These are phyloP conservation scores for Penicillium sp. DNA, from an alignment of 2,329 filamentous ascomycete species.

Conservation along the genomic window DNA sequence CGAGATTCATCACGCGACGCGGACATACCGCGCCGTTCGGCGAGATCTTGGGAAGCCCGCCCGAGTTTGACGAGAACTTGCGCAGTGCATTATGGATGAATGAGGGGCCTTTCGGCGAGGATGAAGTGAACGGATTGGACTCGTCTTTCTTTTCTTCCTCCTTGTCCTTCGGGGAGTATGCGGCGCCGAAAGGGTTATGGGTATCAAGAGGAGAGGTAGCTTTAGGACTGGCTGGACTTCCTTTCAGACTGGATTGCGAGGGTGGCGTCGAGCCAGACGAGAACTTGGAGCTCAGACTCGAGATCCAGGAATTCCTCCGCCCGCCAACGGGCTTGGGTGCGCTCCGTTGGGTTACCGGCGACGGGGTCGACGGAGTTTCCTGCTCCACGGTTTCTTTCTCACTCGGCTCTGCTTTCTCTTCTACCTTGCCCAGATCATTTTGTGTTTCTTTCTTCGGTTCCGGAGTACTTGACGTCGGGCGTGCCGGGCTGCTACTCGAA, in stretches of 20 bases:
- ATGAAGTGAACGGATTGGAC: conserved; percentile 49
- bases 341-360: conserved; percentile 25
- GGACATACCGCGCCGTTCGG: conserved; percentile 71
- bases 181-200: conserved; percentile 47
- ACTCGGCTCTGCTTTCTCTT: conserved; percentile 16
- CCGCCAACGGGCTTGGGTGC: conserved; percentile 39
- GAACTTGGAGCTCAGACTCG: conserved; percentile 89
- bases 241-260: conserved; percentile 35
- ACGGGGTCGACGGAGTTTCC: conserved; percentile 20
- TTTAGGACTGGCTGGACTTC: conserved; percentile 29
- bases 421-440: conserved; percentile 12
- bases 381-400: conserved; percentile 21
- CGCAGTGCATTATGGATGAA: conserved; percentile 80
- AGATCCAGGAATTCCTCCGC: conserved; percentile 83
- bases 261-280: conserved; percentile 56
- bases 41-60: conserved; percentile 52
- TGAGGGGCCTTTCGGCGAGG: conserved; percentile 69
- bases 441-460: conserved; percentile 17
- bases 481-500: conserved; percentile 23
- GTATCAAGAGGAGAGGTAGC: conserved; percentile 37
- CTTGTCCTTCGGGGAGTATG: conserved; percentile 42
- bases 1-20: conserved; percentile 79
- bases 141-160: conserved; percentile 43
- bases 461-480: conserved; percentile 9
- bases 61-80: conserved; percentile 64